phyloP scores from a whole-genome alignment of 2,329 filamentous ascomycete species.

The Colletotrichum tropicicola region DNA sequence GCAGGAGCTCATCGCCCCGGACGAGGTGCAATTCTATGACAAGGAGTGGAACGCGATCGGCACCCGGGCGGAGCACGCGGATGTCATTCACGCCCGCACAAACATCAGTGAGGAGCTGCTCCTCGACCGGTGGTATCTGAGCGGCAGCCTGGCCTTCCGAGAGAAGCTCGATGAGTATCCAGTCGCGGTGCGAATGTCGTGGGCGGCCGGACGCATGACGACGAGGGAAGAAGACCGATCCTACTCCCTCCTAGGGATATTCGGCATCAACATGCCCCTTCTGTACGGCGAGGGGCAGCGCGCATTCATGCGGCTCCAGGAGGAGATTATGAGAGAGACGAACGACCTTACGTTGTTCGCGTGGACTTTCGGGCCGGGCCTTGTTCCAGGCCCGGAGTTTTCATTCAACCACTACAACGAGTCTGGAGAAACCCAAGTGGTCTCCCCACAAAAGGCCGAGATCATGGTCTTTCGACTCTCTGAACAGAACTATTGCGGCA shows the following conservation, averaged over 20 bases:
- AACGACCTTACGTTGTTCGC: constrained; percentile 14
- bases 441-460: no score
- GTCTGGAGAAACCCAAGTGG: no score
- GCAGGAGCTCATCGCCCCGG: constrained; percentile 8
- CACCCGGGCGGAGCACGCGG: neutral
- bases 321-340: neutral
- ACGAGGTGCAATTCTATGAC: neutral
- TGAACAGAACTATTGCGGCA: no score
- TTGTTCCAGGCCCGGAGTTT: no score
- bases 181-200: constrained; percentile 33
- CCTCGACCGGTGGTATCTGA: neutral
- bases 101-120: neutral
- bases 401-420: no score
- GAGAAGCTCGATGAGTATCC: neutral
- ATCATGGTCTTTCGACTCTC: no score
- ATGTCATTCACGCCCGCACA: neutral
- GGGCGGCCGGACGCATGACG: constrained; percentile 35
- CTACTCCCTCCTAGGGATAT: constrained; percentile 38
- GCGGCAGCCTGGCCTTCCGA: neutral
- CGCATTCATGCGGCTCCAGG: constrained; percentile 34
- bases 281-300: constrained; percentile 37
- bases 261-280: constrained; percentile 37
- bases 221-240: constrained; percentile 35
- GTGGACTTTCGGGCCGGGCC: no score
- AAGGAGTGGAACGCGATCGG: neutral